phyloP scores from a whole-genome alignment of 2,329 filamentous ascomycete species.

The Neopestalotiopsis sp. region DNA sequence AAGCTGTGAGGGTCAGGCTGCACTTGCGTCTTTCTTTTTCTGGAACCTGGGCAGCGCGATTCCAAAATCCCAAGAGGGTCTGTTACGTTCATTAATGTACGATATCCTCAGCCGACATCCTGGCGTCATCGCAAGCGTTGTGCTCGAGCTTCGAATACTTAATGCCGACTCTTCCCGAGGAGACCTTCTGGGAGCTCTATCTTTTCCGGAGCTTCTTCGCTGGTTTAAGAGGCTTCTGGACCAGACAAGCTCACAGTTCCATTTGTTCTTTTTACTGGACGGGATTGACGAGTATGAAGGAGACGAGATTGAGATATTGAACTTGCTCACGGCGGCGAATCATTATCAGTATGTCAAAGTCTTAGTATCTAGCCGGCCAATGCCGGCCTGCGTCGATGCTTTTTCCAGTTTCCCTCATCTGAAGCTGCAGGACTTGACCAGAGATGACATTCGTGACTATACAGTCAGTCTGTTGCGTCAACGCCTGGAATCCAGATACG shows the following conservation, averaged over 20 bases:
- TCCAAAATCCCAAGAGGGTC: background rate
- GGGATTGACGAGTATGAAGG: constrained; percentile 19
- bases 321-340: background rate
- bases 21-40: background rate
- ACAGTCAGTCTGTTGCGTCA: background rate
- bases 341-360: background rate
- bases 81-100: constrained; percentile 11
- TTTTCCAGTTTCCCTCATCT: background rate
- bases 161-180: background rate
- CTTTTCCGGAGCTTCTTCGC: background rate
- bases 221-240: background rate
- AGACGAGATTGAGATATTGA: constrained; percentile 7
- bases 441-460: background rate
- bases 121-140: background rate
- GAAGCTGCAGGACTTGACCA: background rate
- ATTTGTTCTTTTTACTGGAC: constrained; percentile 17
- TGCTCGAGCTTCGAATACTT: background rate
- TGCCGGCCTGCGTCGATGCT: background rate
- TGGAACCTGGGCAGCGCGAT: background rate
- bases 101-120: constrained; percentile 1
- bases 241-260: constrained; percentile 6
- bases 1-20: background rate
- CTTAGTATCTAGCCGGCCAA: background rate
- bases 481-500: background rate
- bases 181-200: background rate